These are phyloP conservation scores for Myriosclerotinia scirpicola DNA, from an alignment of 2,329 filamentous ascomycete genomes.

Conservation along the genomic window DNA sequence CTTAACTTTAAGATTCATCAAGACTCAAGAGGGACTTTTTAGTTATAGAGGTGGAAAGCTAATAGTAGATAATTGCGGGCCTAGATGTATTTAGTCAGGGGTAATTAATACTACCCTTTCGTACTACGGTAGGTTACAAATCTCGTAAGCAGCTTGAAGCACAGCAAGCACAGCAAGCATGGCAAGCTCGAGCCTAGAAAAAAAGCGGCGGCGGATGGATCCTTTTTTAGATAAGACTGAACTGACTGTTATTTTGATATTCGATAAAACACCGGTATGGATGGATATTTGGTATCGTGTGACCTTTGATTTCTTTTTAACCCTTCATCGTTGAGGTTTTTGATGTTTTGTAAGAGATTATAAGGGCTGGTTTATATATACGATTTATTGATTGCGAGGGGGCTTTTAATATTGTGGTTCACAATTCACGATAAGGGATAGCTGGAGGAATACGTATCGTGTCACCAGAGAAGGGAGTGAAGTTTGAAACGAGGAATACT, in stretches of 20 bases:
- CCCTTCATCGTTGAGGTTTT: too few relatives aligned
- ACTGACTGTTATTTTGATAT: background rate
- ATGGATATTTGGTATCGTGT: background rate
- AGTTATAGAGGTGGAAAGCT: too few relatives aligned
- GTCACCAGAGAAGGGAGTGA: background rate
- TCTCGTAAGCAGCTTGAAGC: background rate
- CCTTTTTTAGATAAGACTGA: background rate
- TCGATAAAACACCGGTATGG: background rate
- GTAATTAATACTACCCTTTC: background rate
- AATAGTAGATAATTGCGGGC: too few relatives aligned
- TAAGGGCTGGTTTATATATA: too few relatives aligned
- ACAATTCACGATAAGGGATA: background rate
- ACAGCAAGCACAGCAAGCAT: background rate
- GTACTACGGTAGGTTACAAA: background rate
- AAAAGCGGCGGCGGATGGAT: slow-evolving; percentile 6
- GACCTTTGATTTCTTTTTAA: background rate
- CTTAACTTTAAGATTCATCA: too few relatives aligned
- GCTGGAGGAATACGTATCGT: background rate
- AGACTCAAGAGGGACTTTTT: too few relatives aligned
- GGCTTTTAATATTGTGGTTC: too few relatives aligned
- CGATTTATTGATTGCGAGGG: background rate
- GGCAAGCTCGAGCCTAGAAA: background rate
- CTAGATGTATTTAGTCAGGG: background rate
- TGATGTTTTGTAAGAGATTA: too few relatives aligned
- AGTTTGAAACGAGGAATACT: slow-evolving; percentile 3